A percentile compares a stretch with the other conserved stretches of the same genome.
These are phyloP conservation scores for Rhinocladiella mackenziei DNA, from an alignment of 2,329 filamentous ascomycete genomes.

Conservation along the genomic window DNA sequence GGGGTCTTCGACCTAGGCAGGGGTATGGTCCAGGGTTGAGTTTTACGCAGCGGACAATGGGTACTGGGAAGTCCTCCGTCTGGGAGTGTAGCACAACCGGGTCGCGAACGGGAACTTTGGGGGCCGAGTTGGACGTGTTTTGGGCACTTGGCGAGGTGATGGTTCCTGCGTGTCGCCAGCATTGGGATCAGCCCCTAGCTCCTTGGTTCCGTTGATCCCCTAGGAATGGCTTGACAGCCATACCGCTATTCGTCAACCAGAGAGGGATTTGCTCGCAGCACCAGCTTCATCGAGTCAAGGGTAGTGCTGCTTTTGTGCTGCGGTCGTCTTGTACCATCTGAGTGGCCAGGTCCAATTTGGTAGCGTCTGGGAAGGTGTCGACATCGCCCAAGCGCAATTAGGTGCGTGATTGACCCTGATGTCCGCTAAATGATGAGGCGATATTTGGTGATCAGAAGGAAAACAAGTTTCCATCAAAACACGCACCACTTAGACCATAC, in stretches of 20 bases:
- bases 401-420: too few relatives aligned
- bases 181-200: constrained; percentile 1
- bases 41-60: too few relatives aligned
- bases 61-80: too few relatives aligned
- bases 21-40: constrained; percentile 9
- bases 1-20: constrained; percentile 20
- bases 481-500: not conserved
- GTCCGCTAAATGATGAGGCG: too few relatives aligned
- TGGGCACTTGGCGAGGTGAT: constrained; percentile 5
- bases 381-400: too few relatives aligned
- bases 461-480: not conserved
- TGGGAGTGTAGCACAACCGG: too few relatives aligned
- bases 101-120: too few relatives aligned
- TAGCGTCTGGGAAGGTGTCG: too few relatives aligned
- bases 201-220: constrained; percentile 2
- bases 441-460: too few relatives aligned
- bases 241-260: too few relatives aligned
- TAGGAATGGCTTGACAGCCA: constrained; percentile 2
- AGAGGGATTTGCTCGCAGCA: too few relatives aligned
- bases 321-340: not conserved
- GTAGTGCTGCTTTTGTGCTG: not conserved
- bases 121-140: constrained; percentile 2
- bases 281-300: not conserved
- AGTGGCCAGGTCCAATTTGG: too few relatives aligned
- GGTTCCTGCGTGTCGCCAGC: constrained; percentile 12